Base-by-base conservation (phyloP, 768 basidiomycete species). In the Lyophyllum atratum region DNA sequence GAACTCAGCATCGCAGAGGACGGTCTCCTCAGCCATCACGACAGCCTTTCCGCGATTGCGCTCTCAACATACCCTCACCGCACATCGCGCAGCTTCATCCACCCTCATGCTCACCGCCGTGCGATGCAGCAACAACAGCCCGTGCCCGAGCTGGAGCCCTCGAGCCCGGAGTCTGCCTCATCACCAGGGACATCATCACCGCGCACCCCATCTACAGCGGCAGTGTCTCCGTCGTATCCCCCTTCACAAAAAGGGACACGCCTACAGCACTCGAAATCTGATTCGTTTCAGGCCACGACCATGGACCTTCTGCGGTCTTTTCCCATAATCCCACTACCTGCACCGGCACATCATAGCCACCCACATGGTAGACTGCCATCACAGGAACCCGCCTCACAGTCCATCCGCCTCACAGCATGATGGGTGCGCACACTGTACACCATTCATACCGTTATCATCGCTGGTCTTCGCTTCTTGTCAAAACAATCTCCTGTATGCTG, bases 1-100 rank as follows among this genome's bases (percentile, higher is more conserved):
- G 85, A 91, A 66, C 80, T 92, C 39, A 75, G 79, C 55, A 71
- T 92, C 60, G 72, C 80, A 52, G 89, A 90, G 64, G 76, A 76
- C 39, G 89, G 90, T 64, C 61, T 91, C 56, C 78, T 90, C 48
- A 71, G 69, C 50, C 79, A 82, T 60, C 77, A 82, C 58, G 74
- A 77, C 46, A 75, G 73, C 52, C 73, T 76, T 43, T 64, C 68
- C 47, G 68, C 66, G 56, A 52, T 70, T 28, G 64, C 61, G 37
- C 40, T 61, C 55, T 57, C 65, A 39, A 61, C 66, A 34, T 62
- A 59, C 49, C 64, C 66, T 34, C 61, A 63, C 37, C 67, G 62
- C 59, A 49, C 69, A 50, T 63, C 65, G 28, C 54, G 53, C 44
- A 61, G 59, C 59, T 65, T 59, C 59, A 56, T 54, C 45, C 63